Conservation (phyloP, 225 moss, liverwort and hornwort species). For the Pseudoscleropodium purum region DNA sequence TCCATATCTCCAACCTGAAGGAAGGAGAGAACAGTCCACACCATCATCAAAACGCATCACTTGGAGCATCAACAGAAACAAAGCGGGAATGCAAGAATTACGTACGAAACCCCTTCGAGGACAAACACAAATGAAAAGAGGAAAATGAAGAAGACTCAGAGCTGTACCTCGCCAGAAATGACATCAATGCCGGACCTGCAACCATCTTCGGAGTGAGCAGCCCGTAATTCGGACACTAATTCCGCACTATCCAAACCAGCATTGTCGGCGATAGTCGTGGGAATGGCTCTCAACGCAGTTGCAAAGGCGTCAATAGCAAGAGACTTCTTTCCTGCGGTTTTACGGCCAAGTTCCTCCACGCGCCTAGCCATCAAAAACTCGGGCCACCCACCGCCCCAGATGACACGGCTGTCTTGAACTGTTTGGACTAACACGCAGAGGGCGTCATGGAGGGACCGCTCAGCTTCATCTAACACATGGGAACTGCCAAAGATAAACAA, state of each 20-base stretch:
- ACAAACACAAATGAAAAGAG: background rate
- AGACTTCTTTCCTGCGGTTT: slow-evolving; percentile 88
- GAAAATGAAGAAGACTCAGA: background rate
- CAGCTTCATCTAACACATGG: slow-evolving; percentile 88
- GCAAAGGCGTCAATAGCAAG: slow-evolving; percentile 88
- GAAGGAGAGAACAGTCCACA: background rate
- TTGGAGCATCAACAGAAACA: background rate
- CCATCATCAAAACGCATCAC: background rate
- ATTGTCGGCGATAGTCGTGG: slow-evolving; percentile 86
- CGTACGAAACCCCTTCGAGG: background rate
- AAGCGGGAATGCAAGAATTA: background rate
- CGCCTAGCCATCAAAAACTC: slow-evolving; percentile 90
- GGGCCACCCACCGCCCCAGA: slow-evolving; percentile 99
- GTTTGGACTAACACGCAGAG: slow-evolving; percentile 87
- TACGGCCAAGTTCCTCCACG: slow-evolving; percentile 84
- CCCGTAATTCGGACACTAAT: slow-evolving; percentile 75
- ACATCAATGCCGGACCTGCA: slow-evolving; percentile 86
- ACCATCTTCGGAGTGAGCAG: slow-evolving; percentile 64
- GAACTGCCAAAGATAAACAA: slow-evolving; percentile 29
- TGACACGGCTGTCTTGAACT: slow-evolving; percentile 84
- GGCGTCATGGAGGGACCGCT: slow-evolving; percentile 93
- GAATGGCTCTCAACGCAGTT: slow-evolving; percentile 79
- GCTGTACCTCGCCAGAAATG: slow-evolving; percentile 69
- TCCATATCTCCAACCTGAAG: slow-evolving; percentile 93
- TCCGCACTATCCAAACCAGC: slow-evolving; percentile 97